These are phyloP conservation scores for Wilcoxina mikolae DNA, from an alignment of 495 filamentous ascomycete species.

Conservation along the genomic window DNA sequence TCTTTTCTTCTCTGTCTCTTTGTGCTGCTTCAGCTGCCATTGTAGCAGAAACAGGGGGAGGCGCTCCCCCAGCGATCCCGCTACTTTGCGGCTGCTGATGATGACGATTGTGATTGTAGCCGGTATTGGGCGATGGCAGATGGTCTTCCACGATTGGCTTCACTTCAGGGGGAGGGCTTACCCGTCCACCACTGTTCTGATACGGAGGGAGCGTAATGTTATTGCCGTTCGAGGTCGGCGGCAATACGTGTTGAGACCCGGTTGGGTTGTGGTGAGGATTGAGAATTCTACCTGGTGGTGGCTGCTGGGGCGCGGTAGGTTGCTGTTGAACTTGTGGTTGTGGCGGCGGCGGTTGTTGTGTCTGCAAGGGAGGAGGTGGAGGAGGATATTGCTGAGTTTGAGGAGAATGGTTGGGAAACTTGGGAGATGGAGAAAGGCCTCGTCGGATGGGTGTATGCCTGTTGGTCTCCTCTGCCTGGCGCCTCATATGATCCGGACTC, in stretches of 20 bases:
- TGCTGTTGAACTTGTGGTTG: constrained; percentile 42
- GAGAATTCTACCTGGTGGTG: constrained; percentile 45
- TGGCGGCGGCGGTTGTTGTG: constrained; percentile 37
- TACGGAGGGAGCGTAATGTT: constrained; percentile 31
- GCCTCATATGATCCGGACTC: constrained; percentile 32
- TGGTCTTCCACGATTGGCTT: constrained; percentile 74
- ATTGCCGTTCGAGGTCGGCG: constrained; percentile 41
- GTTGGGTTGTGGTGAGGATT: constrained; percentile 43
- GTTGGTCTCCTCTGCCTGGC: constrained; percentile 51
- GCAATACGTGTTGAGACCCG: constrained; percentile 29
- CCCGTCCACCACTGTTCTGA: constrained; percentile 30
- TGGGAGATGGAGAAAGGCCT: constrained; percentile 46
- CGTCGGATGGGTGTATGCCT: constrained; percentile 41
- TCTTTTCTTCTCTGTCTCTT: constrained; percentile 52
- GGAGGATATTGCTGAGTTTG: constrained; percentile 19
- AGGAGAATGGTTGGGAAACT: constrained; percentile 31
- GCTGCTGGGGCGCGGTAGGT: constrained; percentile 17
- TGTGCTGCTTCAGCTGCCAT: constrained; percentile 61
- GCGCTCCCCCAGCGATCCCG: constrained; percentile 64
- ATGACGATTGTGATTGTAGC: constrained; percentile 65
- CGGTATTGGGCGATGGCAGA: constrained; percentile 66
- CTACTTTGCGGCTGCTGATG: constrained; percentile 42
- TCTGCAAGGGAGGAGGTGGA: constrained; percentile 33
- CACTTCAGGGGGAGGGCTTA: constrained; percentile 69
- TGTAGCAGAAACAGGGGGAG: constrained; percentile 56